Conservation (phyloP, 2,329 filamentous ascomycete species). For the Incumbomyces delicatus region DNA sequence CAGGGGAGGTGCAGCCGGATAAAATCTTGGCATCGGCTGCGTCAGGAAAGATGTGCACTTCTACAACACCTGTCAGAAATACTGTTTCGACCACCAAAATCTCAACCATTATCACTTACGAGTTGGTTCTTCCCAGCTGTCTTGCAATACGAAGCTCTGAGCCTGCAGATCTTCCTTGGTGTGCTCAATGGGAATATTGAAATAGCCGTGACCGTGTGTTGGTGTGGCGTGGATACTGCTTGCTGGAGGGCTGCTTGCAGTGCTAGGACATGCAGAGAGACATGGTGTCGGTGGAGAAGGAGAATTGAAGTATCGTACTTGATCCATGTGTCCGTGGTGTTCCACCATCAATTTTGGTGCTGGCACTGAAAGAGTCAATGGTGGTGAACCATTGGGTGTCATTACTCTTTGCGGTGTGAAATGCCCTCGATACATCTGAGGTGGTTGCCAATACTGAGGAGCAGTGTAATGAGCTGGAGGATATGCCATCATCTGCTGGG, state of each 20-base stretch:
- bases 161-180: constrained; percentile 20
- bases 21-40: constrained; percentile 21
- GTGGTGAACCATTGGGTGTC: constrained; percentile 68
- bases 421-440: constrained; percentile 48
- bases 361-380: constrained; percentile 64
- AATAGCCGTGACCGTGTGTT: constrained; percentile 18
- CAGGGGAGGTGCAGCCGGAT: constrained; percentile 19
- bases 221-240: constrained; percentile 43
- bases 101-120: constrained; percentile 15
- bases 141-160: constrained; percentile 12
- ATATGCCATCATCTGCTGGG: constrained; percentile 28
- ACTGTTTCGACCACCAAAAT: not conserved
- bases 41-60: constrained; percentile 22
- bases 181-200: constrained; percentile 17
- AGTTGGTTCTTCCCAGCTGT: constrained; percentile 18
- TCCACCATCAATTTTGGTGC: constrained; percentile 34
- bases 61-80: constrained; percentile 12
- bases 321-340: constrained; percentile 18
- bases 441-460: constrained; percentile 27
- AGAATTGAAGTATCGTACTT: constrained; percentile 18
- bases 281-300: constrained; percentile 77
- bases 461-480: constrained; percentile 30
- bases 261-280: constrained; percentile 74
- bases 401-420: constrained; percentile 30
- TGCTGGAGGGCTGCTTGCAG: constrained; percentile 71